Percentiles rank a stretch among this genome's conserved stretches.
These are phyloP conservation scores for Xylaria sp. DNA, from an alignment of 2,329 filamentous ascomycete species.

Conservation along the genomic window DNA sequence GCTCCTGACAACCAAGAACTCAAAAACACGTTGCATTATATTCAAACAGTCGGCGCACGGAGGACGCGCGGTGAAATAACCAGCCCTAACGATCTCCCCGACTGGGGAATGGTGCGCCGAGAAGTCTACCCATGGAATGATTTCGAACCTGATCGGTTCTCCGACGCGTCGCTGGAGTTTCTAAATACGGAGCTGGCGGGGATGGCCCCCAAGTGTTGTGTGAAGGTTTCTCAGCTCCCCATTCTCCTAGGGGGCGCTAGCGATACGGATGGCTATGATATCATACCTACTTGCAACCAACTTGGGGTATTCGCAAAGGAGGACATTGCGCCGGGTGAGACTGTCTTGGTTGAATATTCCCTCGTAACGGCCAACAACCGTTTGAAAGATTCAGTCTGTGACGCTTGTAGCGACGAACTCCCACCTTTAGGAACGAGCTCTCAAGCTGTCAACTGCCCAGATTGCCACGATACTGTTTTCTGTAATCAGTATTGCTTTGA, in stretches of 20 bases:
- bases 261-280: conserved; percentile 60
- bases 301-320: conserved; percentile 90
- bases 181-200: conserved; percentile 76
- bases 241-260: conserved; percentile 70
- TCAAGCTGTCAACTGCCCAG: conserved; percentile 65
- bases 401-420: conserved; percentile 83
- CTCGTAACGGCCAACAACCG: conserved; percentile 90
- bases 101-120: conserved; percentile 75
- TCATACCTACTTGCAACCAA: conserved; percentile 73
- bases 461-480: conserved; percentile 74
- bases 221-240: conserved; percentile 80
- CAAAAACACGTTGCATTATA: conserved; percentile 62
- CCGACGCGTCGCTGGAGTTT: conserved; percentile 73
- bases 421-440: conserved; percentile 66
- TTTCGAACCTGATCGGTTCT: conserved; percentile 76
- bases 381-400: conserved; percentile 86
- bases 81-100: conserved; percentile 69
- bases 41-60: conserved; percentile 63
- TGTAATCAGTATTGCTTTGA: conserved; percentile 70
- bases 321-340: conserved; percentile 80
- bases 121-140: conserved; percentile 78
- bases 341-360: conserved; percentile 83
- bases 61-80: conserved; percentile 60
- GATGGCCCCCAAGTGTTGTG: conserved; percentile 84
- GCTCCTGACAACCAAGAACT: conserved; percentile 68